Conservation (phyloP, 2,329 filamentous ascomycete species). For the Colletotrichum higginsianum region DNA sequence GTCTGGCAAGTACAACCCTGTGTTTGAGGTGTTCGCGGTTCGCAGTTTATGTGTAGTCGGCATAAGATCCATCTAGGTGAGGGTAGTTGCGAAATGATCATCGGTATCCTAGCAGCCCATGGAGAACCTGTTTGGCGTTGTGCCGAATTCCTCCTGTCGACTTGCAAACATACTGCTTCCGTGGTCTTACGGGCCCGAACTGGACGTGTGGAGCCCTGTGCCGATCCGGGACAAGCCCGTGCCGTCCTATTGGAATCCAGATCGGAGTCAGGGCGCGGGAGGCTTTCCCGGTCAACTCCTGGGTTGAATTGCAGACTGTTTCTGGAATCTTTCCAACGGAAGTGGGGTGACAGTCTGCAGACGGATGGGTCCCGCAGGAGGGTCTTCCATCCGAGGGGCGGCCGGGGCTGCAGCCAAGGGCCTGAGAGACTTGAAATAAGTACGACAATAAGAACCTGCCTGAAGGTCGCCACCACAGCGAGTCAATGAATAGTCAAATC, state of each 20-base stretch:
- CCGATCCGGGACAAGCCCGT: slow-evolving; percentile 5
- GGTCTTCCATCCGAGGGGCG: neutral
- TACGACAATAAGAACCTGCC: no score
- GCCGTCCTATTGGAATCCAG: neutral
- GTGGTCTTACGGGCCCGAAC: neutral
- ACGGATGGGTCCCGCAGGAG: neutral
- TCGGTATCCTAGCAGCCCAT: neutral
- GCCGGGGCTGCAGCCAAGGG: neutral
- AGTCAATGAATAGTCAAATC: no score
- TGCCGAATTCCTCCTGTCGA: no score
- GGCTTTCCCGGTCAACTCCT: neutral
- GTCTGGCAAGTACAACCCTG: neutral
- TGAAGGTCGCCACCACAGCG: no score
- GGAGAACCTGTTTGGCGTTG: neutral
- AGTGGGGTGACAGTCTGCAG: neutral
- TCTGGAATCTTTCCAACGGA: neutral
- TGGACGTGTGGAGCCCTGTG: neutral
- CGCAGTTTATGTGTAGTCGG: neutral
- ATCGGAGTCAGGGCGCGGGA: neutral
- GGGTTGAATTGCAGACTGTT: neutral
- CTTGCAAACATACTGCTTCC: neutral
- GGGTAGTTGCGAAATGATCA: no score
- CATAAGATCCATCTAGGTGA: neutral
- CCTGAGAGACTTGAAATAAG: neutral
- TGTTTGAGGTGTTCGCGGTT: neutral